A percentile compares a stretch with the other conserved stretches of the same genome.
Evolutionary conservation across 345 rosid species (phyloP).

Genomic region (Populus simonii): DNA sequence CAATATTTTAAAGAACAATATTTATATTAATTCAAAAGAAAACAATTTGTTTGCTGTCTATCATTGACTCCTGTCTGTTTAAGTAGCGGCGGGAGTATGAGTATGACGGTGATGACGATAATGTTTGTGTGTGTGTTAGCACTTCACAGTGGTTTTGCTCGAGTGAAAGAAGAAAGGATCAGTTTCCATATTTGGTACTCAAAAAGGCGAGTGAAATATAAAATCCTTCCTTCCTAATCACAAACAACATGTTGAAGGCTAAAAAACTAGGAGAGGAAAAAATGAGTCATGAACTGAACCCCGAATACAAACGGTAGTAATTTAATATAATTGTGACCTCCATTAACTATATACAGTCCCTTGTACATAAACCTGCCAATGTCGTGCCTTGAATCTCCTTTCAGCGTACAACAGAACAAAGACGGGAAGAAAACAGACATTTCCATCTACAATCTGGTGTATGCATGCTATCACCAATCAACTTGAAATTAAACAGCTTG

Average conservation of each 20-base stretch:
- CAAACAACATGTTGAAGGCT: neutral
- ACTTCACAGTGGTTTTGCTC: constrained; percentile 20
- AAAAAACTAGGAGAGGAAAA: neutral
- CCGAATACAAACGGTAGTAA: neutral
- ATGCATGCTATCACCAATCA: neutral
- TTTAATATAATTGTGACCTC: neutral
- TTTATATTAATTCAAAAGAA: too few species aligned
- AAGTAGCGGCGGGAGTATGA: neutral
- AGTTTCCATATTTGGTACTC: neutral
- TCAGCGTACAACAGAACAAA: neutral
- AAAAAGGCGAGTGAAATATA: neutral
- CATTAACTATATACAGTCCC: constrained; percentile 20
- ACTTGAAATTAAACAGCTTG: neutral
- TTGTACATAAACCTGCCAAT: neutral
- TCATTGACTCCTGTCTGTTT: neutral
- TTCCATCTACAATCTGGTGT: neutral
- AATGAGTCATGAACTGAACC: neutral
- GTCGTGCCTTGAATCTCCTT: neutral
- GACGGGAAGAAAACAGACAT: neutral
- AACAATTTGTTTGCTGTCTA: neutral
- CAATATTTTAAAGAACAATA: too few species aligned
- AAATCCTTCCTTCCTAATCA: neutral
- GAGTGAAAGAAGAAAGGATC: constrained; percentile 40
- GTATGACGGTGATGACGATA: constrained; percentile 1
- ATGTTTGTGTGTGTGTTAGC: neutral